Evolutionary conservation across 768 basidiomycete species (phyloP).

Genomic region (Panaeolus cyanescens): DNA sequence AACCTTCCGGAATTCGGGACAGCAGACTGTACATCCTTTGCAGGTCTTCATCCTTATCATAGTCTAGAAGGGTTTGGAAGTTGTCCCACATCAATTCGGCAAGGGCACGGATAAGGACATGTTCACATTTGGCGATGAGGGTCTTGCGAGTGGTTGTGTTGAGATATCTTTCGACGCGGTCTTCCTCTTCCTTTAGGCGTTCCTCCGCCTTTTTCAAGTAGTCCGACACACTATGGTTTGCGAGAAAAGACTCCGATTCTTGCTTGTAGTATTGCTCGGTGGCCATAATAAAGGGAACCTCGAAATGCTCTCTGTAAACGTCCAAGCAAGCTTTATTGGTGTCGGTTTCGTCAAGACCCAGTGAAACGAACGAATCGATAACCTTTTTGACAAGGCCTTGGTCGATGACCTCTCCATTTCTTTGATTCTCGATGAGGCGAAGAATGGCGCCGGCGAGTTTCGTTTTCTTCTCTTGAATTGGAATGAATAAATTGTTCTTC

Average conservation of each 20-base stretch:
- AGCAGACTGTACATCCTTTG: conserved; percentile 95
- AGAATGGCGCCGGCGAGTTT: conserved; percentile 89
- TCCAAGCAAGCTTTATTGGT: conserved; percentile 92
- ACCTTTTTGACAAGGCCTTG: conserved; percentile 92
- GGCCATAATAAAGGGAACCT: conserved; percentile 82
- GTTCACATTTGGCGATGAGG: conserved; percentile 83
- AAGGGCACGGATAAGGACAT: conserved; percentile 88
- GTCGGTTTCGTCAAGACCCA: conserved; percentile 91
- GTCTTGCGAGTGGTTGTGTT: conserved; percentile 86
- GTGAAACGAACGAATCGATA: conserved; percentile 92
- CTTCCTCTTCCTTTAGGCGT: conserved; percentile 90
- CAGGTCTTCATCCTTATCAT: conserved; percentile 92
- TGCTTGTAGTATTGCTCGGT: conserved; percentile 92
- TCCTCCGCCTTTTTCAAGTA: conserved; percentile 96
- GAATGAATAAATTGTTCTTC: conserved; percentile 88
- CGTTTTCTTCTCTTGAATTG: conserved; percentile 78
- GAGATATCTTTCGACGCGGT: conserved; percentile 92
- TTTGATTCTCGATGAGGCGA: conserved; percentile 87
- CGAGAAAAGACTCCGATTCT: conserved; percentile 90
- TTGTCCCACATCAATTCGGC: conserved; percentile 87
- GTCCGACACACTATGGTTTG: conserved; percentile 87
- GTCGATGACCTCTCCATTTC: conserved; percentile 94
- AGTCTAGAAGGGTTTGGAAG: conserved; percentile 88
- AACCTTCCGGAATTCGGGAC: conserved; percentile 84
- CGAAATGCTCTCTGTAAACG: conserved; percentile 91